phyloP scores from a whole-genome alignment of 129 eudicot genomes.

The Chrysanthemum lavandulifolium region DNA sequence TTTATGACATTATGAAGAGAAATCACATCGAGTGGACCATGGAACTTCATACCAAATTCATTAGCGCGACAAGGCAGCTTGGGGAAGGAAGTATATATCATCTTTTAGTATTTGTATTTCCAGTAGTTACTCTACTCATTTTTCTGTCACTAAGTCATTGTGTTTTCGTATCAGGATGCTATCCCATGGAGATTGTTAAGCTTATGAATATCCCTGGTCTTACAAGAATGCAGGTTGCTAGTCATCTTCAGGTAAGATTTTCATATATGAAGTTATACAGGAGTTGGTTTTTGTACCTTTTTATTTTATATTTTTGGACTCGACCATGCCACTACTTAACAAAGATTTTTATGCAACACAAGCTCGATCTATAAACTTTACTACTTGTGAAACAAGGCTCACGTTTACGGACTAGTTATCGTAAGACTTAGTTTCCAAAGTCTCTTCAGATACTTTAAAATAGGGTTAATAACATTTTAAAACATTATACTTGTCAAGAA shows the following conservation, averaged over 20 bases:
- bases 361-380: no score
- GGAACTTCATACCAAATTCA: neutral
- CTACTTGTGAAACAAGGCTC: no score
- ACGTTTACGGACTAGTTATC: no score
- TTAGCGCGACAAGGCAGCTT: neutral
- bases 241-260: constrained; percentile 4
- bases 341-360: no score
- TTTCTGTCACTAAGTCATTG: neutral
- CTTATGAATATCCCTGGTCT: constrained; percentile 5
- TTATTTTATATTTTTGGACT: no score
- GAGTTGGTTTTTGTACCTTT: neutral
- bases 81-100: neutral
- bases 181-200: neutral
- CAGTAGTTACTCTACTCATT: neutral
- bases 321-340: no score
- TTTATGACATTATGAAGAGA: neutral
- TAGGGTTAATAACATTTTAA: no score
- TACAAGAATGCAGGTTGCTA: neutral
- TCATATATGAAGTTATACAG: neutral
- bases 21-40: neutral
- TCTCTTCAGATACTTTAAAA: no score
- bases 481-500: no score
- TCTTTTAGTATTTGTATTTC: neutral
- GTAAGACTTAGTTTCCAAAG: no score
- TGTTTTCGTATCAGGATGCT: neutral